Evolutionary conservation across 139 green algal species (phyloP).

Genomic region (Coccomyxa sp.): DNA sequence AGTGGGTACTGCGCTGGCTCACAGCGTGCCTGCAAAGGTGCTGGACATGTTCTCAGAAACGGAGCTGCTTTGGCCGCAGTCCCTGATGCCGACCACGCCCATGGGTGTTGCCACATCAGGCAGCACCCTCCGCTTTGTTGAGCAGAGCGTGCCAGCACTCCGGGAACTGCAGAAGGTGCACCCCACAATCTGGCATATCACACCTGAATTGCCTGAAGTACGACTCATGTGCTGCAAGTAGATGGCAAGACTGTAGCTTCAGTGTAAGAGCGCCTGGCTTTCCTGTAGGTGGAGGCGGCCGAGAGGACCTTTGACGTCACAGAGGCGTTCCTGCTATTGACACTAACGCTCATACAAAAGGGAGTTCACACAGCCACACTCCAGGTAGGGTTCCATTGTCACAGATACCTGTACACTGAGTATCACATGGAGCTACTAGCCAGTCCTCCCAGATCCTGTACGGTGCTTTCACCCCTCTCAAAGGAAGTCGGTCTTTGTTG

Average conservation of each 20-base stretch:
- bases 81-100: not conserved
- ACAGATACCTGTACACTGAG: too few relatives aligned
- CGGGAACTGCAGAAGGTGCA: slow-evolving; percentile 4
- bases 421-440: too few relatives aligned
- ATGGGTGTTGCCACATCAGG: not conserved
- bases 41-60: slow-evolving; percentile 17
- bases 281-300: not conserved
- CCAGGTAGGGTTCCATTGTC: not conserved
- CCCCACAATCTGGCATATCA: not conserved
- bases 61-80: slow-evolving; percentile 19
- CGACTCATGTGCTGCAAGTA: slow-evolving; percentile 32
- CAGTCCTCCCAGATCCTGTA: too few relatives aligned
- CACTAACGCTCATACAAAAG: not conserved
- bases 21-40: slow-evolving; percentile 24
- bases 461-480: not conserved
- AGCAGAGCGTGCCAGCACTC: slow-evolving; percentile 23
- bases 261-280: not conserved
- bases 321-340: not conserved
- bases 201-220: slow-evolving; percentile 16
- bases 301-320: not conserved
- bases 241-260: not conserved
- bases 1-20: slow-evolving; percentile 17
- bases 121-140: slow-evolving; percentile 1
- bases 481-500: not conserved
- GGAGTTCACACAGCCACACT: not conserved